Percentiles rank a stretch among this genome's conserved stretches.
phyloP scores from a whole-genome alignment of 75 land plant genomes.

The Ceratopteris richardii region DNA sequence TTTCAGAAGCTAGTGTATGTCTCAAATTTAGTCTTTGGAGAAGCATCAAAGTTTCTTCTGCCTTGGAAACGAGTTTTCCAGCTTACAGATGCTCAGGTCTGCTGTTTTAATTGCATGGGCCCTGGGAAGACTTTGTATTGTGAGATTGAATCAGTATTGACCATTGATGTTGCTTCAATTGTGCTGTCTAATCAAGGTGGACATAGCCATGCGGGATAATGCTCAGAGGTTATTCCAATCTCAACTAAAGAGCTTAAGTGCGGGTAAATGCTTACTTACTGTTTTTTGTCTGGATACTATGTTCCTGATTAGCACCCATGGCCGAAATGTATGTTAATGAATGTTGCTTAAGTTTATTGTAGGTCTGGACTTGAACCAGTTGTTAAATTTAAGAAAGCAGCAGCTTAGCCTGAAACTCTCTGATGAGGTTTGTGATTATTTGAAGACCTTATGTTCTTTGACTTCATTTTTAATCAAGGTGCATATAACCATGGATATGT shows the following conservation, averaged over 20 bases:
- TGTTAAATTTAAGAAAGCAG: constrained; percentile 43
- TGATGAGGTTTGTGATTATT: constrained; percentile 63
- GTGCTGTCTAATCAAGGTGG: constrained; percentile 46
- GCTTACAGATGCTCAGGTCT: constrained; percentile 87
- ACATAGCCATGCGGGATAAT: constrained; percentile 90
- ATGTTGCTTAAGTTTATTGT: neutral
- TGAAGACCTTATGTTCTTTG: no score
- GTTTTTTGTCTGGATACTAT: neutral
- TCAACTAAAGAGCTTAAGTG: constrained; percentile 46
- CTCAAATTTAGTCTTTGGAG: constrained; percentile 88
- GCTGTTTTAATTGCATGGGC: neutral
- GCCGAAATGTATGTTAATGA: neutral
- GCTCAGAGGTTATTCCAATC: constrained; percentile 65
- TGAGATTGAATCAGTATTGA: no score
- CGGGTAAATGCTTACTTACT: constrained; percentile 42
- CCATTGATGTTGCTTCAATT: neutral
- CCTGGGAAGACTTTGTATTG: no score
- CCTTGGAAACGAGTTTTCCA: constrained; percentile 99
- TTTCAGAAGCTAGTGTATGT: constrained; percentile 95
- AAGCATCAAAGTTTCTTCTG: constrained; percentile 82
- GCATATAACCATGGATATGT: no score
- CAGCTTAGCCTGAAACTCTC: constrained; percentile 61
- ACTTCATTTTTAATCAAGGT: no score
- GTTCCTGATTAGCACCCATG: neutral
- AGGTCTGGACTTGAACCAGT: constrained; percentile 53